Evolutionary conservation across 768 basidiomycete species (phyloP), one percentile per base, ranked within the genome.

Genomic region (Rhodotorula toruloides): DNA sequence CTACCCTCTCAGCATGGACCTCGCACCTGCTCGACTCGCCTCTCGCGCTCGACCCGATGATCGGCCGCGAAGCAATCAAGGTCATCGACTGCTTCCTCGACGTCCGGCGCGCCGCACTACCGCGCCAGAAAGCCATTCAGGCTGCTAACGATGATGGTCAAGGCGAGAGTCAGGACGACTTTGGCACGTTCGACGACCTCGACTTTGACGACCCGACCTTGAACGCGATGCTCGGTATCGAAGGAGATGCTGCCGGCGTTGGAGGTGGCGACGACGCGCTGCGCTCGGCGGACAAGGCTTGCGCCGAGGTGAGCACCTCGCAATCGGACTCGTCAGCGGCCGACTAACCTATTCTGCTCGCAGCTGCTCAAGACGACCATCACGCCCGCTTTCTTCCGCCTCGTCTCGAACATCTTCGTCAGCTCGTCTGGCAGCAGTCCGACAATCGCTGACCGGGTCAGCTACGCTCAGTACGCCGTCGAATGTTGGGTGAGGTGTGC

Each of bases 81-180:
- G 81, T 86, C 12, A 79, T 88, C 12, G 82, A 83, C 56, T 79
- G 81, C 0, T 86, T 89, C 73, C 81, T 92, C 17, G 79, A 85
- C 63, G 82, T 81, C 25, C 61, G 50, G 77, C 27, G 50, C 80
- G 0, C 75, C 77, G 44, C 61, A 13, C 52, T 67, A 2, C 36
- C 55, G 22, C 49, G 59, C 6, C n/a, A 54, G 3, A 4, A 29
- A 1, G 14, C 56, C 1, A 4, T 53, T 22, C 36, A 46, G 42
- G 29, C 40, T 10, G 27, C 19, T 6, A 21, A 6, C 0, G 74
- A 74, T 42, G 67, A 50, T 22, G 67, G 70, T 13, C 75, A 74
- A 25, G 83, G 83, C 43, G 89, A 90, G 66, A 90, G 87, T 68
- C 89, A 92, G 73, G 88, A 90, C 61, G 85, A 87, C 58, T 91